phyloP scores from a whole-genome alignment of 257 asterid species.

The Fraxinus quadrangulata region DNA sequence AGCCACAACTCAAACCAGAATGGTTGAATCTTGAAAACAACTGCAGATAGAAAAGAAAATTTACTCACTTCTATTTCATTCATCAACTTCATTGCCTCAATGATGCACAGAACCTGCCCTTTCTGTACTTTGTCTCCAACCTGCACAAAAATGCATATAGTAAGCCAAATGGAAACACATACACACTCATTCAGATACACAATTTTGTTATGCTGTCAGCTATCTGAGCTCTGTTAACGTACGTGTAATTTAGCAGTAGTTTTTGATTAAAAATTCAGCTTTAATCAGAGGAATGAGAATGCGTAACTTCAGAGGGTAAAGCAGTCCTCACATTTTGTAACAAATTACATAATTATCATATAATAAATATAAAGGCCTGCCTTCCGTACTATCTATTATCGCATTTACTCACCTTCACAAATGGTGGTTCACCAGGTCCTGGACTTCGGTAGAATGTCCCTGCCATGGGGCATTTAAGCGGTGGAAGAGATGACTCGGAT shows the following conservation, averaged over 20 bases:
- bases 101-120: slow-evolving; percentile 91
- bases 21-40: slow-evolving; percentile 15
- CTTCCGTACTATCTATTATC: background rate
- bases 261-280: background rate
- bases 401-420: slow-evolving; percentile 67
- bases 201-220: background rate
- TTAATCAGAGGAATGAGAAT: background rate
- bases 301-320: slow-evolving; percentile 8
- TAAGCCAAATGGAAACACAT: background rate
- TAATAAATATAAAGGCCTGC: slow-evolving; percentile 11
- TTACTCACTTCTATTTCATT: slow-evolving; percentile 86
- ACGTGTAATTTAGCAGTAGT: background rate
- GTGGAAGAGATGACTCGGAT: slow-evolving; percentile 67
- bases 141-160: slow-evolving; percentile 38
- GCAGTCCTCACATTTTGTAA: background rate
- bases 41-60: slow-evolving; percentile 15
- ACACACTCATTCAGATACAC: background rate
- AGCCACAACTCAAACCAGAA: slow-evolving; percentile 14
- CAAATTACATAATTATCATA: background rate
- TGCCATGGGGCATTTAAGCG: slow-evolving; percentile 84
- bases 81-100: slow-evolving; percentile 97
- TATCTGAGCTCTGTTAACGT: background rate
- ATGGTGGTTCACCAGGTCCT: slow-evolving; percentile 81
- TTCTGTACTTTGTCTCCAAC: slow-evolving; percentile 86
- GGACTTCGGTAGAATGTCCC: slow-evolving; percentile 87